Base-by-base conservation (phyloP, 2,329 filamentous ascomycete genomes). In the Monilinia polystroma region DNA sequence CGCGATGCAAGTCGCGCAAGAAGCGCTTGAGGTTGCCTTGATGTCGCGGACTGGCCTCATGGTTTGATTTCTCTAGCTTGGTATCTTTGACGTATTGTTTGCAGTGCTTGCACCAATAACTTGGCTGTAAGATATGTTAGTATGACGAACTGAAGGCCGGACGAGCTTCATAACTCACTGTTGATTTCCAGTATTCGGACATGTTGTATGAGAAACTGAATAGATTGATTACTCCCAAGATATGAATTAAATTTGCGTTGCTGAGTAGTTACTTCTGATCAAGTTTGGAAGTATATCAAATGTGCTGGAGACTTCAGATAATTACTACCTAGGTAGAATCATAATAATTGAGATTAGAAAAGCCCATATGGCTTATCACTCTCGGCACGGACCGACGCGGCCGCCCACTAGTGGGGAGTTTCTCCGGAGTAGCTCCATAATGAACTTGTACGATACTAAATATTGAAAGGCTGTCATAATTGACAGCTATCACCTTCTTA, bases 181-280 rank as follows among this genome's bases (percentile, higher is more conserved):
- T 97, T 26, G 94, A 97, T 78, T 98, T 98, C 95, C 95, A 98
- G 80, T 97, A 96, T 83, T 98, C 95, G 0, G 95, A 89, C 95
- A 99, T 98, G 59, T 71, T 76, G 62, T 20, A 8, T 7, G 10
- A 12, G 8, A 6, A 11, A 8, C 45, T 49, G 6, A 26, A 20
- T 26, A 26, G 32, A 8, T 51, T 41, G 29, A 3, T 62, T 32
- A 8, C 4, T 5, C 10, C 20, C 10, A 38, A 51, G 16, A 18
- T 51, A 51, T 18, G n/a, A 20, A 1, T 6, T 38, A 18, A 12
- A 26, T 23, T 38, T 7, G 32, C 12, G 14, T 18, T 16, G 8
- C 47, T n/a, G 3, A 55, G 18, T 0, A 43, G 18, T 11, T 43
- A 53, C 18, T 29, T 54, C 43, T 32, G 7, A n/a, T 51, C 14